phyloP scores from a whole-genome alignment of 768 basidiomycete species.

The Holtermanniella nyarrowii region DNA sequence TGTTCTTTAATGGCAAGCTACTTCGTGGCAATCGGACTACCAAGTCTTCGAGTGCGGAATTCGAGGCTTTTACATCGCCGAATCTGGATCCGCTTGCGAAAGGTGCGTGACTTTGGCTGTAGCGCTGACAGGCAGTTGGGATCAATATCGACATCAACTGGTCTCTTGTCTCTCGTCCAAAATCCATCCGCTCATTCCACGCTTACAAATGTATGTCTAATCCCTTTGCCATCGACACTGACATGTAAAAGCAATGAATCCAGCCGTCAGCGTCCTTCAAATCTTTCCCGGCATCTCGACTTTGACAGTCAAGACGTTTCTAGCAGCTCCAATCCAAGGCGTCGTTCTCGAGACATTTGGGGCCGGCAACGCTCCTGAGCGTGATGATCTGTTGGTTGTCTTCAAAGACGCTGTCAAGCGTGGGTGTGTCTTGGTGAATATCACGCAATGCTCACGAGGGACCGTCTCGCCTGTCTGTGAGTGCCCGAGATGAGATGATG shows the following conservation, averaged over 20 bases:
- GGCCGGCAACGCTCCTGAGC: conserved; percentile 82
- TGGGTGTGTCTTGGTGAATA: conserved; percentile 71
- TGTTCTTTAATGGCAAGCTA: conserved; percentile 83
- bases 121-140: conserved; percentile 50
- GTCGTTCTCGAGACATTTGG: conserved; percentile 87
- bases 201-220: conserved; percentile 58
- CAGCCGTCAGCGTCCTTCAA: conserved; percentile 10
- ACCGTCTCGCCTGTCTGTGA: conserved; percentile 50
- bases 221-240: not conserved
- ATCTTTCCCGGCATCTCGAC: conserved; percentile 78
- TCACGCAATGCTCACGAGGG: conserved; percentile 81
- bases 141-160: conserved; percentile 85
- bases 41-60: conserved; percentile 64
- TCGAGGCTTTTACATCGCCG: conserved; percentile 74
- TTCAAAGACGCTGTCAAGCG: conserved; percentile 71
- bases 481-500: conserved; percentile 46
- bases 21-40: conserved; percentile 50
- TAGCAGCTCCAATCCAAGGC: conserved; percentile 62
- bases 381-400: conserved; percentile 61
- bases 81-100: conserved; percentile 74
- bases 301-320: conserved; percentile 62
- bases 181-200: conserved; percentile 62
- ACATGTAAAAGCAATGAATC: conserved; percentile 2
- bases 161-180: conserved; percentile 77
- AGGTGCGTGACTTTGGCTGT: conserved; percentile 45